Conservation (phyloP, 1,139 yeast genomes). For the Geotrichum klebahnii region DNA sequence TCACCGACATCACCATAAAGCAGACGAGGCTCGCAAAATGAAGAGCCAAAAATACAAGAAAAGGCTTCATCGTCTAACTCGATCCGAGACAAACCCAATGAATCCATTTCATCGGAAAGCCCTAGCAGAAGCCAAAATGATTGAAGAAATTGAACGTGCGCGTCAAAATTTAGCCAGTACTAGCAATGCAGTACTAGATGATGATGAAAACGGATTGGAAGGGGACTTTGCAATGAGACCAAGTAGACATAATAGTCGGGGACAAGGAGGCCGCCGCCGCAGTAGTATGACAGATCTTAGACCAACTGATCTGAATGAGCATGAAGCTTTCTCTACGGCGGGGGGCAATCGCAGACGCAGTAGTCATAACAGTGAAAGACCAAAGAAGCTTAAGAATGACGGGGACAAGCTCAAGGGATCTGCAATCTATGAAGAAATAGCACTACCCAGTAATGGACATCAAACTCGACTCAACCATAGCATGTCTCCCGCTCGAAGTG, state of each 20-base stretch:
- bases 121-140: constrained; percentile 13
- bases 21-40: background rate
- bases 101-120: constrained; percentile 21
- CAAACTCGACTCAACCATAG: background rate
- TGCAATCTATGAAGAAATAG: background rate
- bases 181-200: background rate
- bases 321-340: background rate
- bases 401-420: background rate
- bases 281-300: constrained; percentile 16
- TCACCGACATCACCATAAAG: background rate
- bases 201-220: constrained; percentile 10
- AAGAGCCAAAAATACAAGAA: constrained; percentile 1
- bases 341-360: constrained; percentile 3
- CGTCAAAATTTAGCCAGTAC: constrained; percentile 1
- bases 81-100: constrained; percentile 21
- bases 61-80: constrained; percentile 5
- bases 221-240: background rate
- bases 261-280: constrained; percentile 11
- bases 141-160: constrained; percentile 10
- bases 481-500: background rate
- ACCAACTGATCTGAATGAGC: background rate
- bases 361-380: constrained; percentile 7
- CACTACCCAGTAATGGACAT: background rate
- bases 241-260: constrained; percentile 13
- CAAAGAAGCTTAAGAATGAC: constrained; percentile 2